A percentile compares a stretch with the other conserved stretches of the same genome.
These are phyloP conservation scores for Candida insectalens DNA, from an alignment of 805 yeast genomes.

Conservation along the genomic window DNA sequence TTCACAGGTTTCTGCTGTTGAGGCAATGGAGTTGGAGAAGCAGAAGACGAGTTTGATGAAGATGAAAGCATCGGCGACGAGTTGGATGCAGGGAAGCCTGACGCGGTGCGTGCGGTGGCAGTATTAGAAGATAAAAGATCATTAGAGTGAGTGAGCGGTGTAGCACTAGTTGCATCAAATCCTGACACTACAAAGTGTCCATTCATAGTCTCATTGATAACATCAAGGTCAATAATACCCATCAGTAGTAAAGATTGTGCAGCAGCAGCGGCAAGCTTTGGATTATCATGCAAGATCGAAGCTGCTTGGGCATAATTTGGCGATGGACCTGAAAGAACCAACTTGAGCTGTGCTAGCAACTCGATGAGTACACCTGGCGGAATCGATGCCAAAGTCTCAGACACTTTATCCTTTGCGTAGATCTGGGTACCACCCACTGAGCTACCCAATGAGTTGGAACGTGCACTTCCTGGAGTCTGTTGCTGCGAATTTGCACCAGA, in stretches of 20 bases:
- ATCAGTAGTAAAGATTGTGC: conserved; percentile 67
- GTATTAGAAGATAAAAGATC: conserved; percentile 3
- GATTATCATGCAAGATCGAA: conserved; percentile 42
- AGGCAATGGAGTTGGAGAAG: conserved; percentile 9
- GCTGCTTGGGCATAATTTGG: conserved; percentile 42
- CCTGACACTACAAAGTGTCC: conserved; percentile 6
- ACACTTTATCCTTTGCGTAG: conserved; percentile 45
- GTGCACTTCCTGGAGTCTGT: no score
- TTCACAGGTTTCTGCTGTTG: conserved; percentile 12
- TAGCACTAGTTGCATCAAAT: conserved; percentile 3
- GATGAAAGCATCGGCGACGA: conserved; percentile 2
- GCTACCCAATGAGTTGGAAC: no score
- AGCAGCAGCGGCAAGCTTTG: conserved; percentile 53
- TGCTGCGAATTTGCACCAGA: conserved; percentile 18
- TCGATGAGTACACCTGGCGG: conserved; percentile 68
- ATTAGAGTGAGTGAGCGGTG: conserved; percentile 1
- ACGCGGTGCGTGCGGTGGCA: conserved; percentile 2
- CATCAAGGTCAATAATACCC: conserved; percentile 66
- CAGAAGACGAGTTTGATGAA: conserved; percentile 9
- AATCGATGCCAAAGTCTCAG: conserved; percentile 49
- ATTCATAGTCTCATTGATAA: conserved; percentile 47
- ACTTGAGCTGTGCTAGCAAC: conserved; percentile 55
- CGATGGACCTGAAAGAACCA: conserved; percentile 39
- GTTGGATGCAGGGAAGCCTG: conserved; percentile 7
- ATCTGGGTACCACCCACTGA: no score